These are phyloP conservation scores for Leccinum imitatum DNA, from an alignment of 768 basidiomycete species.

Conservation along the genomic window DNA sequence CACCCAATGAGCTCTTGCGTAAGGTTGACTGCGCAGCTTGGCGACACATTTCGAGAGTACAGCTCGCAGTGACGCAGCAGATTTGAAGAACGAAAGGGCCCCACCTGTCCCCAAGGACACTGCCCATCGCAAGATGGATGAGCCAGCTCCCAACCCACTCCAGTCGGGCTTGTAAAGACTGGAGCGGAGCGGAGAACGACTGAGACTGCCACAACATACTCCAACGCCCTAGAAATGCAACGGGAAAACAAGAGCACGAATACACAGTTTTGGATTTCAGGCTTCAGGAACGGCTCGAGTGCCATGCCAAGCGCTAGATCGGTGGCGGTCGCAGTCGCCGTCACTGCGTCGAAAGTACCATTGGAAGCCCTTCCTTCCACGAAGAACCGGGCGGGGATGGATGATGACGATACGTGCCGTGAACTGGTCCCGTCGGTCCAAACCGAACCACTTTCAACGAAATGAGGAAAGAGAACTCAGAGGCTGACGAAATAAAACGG, in stretches of 20 bases:
- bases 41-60: background rate
- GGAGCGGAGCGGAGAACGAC: background rate
- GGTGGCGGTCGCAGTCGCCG: slow-evolving; percentile 5
- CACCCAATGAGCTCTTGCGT: background rate
- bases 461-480: background rate
- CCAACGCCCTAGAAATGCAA: slow-evolving; percentile 1
- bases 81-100: background rate
- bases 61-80: background rate
- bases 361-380: slow-evolving; percentile 22
- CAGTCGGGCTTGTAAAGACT: slow-evolving; percentile 1
- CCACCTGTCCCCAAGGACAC: slow-evolving; percentile 1
- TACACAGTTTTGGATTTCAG: background rate
- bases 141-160: background rate
- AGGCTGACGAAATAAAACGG: background rate
- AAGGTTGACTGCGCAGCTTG: background rate
- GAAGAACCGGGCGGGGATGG: slow-evolving; percentile 12
- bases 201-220: background rate
- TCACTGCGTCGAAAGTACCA: slow-evolving; percentile 17
- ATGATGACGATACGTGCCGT: slow-evolving; percentile 2
- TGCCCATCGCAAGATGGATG: background rate
- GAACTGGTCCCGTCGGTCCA: background rate
- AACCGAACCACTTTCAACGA: slow-evolving; percentile 13
- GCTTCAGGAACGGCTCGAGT: background rate
- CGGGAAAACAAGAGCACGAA: background rate
- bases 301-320: background rate